Evolutionary conservation across 2,329 filamentous ascomycete species (phyloP).

Genomic region (Aspergillus sp.): DNA sequence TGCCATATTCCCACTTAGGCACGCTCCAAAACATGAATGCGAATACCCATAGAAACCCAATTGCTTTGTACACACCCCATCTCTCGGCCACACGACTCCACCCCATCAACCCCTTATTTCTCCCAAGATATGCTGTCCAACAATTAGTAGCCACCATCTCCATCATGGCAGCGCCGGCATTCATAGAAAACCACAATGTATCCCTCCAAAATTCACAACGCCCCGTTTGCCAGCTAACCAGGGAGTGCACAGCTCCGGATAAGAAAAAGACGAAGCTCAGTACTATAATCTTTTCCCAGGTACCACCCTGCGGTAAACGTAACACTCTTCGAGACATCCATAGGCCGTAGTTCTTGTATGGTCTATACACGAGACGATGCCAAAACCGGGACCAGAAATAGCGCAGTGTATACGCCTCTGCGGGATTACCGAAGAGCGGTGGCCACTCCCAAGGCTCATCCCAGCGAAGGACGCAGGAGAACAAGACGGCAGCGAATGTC

Average conservation of each 20-base stretch:
- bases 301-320: not conserved
- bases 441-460: conserved; percentile 5
- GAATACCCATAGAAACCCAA: conserved; percentile 3
- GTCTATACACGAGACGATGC: not conserved
- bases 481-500: conserved; percentile 2
- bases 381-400: conserved; percentile 2
- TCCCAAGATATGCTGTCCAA: no score
- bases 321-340: not conserved
- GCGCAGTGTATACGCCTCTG: conserved; percentile 2
- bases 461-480: conserved; percentile 2
- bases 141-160: not conserved
- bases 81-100: no score
- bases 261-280: not conserved
- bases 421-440: conserved; percentile 4
- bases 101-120: no score
- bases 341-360: not conserved
- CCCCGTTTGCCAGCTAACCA: conserved; percentile 1
- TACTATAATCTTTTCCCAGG: not conserved
- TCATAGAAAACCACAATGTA: conserved; percentile 3
- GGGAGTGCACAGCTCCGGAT: conserved; percentile 3
- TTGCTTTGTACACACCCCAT: no score
- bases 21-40: conserved; percentile 6
- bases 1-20: conserved; percentile 7
- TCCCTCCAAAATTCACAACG: conserved; percentile 2
- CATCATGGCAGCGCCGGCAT: not conserved